Evolutionary conservation across 2,329 filamentous ascomycete species (phyloP).

Genomic region (Paramyrothecium sp.): DNA sequence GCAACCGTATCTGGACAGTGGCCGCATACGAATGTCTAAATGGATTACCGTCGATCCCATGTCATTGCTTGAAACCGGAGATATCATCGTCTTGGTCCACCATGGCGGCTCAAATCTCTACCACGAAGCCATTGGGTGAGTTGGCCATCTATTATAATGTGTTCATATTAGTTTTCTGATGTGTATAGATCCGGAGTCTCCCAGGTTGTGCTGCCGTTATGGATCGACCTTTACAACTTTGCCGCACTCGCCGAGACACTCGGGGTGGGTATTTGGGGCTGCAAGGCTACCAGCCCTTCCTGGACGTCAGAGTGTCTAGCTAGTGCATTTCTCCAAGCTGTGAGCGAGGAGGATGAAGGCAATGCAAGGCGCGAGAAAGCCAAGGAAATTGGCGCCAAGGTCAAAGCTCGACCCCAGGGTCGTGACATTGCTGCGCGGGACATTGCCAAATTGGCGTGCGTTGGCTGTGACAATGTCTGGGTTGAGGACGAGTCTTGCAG

Average conservation of each 20-base stretch:
- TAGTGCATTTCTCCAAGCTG: conserved; percentile 19
- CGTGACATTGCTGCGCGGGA: conserved; percentile 8
- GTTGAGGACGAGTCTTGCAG: too few species aligned
- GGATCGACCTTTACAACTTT: conserved; percentile 45
- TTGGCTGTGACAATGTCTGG: too few species aligned
- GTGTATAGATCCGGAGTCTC: conserved; percentile 37
- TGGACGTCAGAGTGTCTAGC: conserved; percentile 22
- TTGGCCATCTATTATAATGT: conserved; percentile 1
- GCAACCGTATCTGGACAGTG: conserved; percentile 14
- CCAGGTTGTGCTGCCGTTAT: conserved; percentile 43
- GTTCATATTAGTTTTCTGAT: not conserved
- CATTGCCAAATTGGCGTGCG: conserved; percentile 8
- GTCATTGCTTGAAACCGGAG: conserved; percentile 30
- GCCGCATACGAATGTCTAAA: conserved; percentile 16
- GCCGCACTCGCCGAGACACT: conserved; percentile 39
- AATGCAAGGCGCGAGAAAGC: conserved; percentile 15
- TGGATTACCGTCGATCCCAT: conserved; percentile 30
- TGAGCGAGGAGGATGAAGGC: conserved; percentile 9
- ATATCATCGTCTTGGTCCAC: conserved; percentile 32
- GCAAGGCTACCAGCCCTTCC: conserved; percentile 27
- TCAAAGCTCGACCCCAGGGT: conserved; percentile 2
- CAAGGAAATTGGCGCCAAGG: conserved; percentile 9
- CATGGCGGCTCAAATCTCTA: conserved; percentile 40
- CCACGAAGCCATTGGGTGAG: conserved; percentile 42
- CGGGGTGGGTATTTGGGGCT: conserved; percentile 39